These are phyloP conservation scores for Neurospora tetrasperma DNA, from an alignment of 495 filamentous ascomycete species.

Conservation along the genomic window DNA sequence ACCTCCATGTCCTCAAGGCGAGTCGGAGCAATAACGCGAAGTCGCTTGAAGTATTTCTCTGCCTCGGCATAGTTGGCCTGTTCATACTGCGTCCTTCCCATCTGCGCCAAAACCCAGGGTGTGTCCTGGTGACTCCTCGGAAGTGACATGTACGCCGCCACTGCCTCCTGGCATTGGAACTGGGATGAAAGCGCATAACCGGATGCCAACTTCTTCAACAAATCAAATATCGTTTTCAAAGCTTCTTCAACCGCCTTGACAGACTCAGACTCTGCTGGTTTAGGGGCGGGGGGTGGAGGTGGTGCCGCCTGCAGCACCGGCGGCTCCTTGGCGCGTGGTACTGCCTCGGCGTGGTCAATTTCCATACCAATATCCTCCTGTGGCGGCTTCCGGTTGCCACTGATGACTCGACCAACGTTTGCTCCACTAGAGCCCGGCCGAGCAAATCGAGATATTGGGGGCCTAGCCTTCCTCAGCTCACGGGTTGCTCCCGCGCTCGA, in stretches of 20 bases:
- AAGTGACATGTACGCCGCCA: constrained; percentile 59
- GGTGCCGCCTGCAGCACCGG: constrained; percentile 14
- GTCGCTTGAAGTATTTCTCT: constrained; percentile 69
- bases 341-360: constrained; percentile 40
- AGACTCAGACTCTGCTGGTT: constrained; percentile 36
- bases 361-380: constrained; percentile 54
- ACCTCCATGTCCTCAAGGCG: constrained; percentile 90
- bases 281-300: constrained; percentile 18
- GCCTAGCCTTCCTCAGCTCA: constrained; percentile 69
- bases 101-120: constrained; percentile 85
- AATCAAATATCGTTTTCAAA: constrained; percentile 63
- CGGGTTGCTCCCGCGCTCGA: constrained; percentile 49
- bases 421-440: constrained; percentile 45
- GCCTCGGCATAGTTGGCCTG: constrained; percentile 74
- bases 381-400: constrained; percentile 64
- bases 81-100: constrained; percentile 84
- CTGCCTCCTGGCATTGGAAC: constrained; percentile 67
- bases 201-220: constrained; percentile 70
- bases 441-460: constrained; percentile 44
- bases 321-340: constrained; percentile 41
- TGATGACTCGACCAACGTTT: constrained; percentile 73
- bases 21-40: constrained; percentile 66
- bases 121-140: constrained; percentile 74
- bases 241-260: constrained; percentile 59
- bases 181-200: constrained; percentile 68